Evolutionary conservation across 2,329 filamentous ascomycete genomes (phyloP).

Genomic region (Macrophomina phaseolina): DNA sequence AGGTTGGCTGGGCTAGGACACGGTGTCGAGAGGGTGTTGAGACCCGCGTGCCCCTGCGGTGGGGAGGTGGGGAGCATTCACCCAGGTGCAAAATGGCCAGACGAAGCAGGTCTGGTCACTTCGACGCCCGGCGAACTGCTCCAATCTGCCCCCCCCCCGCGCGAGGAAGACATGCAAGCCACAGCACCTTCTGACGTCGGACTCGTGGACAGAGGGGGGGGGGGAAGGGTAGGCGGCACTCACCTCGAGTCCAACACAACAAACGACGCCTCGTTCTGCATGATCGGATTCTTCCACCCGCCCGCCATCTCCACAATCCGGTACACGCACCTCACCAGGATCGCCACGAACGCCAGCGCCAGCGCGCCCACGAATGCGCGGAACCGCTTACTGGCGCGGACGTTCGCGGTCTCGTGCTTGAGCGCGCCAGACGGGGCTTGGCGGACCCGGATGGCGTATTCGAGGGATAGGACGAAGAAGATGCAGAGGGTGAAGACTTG

Average conservation of each 20-base stretch:
- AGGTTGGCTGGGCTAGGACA: too few relatives aligned
- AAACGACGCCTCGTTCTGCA: constrained; percentile 55
- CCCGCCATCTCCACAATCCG: constrained; percentile 23
- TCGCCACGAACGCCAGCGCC: constrained; percentile 34
- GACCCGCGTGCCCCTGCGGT: too few relatives aligned
- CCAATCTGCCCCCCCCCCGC: too few relatives aligned
- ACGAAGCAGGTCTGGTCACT: too few relatives aligned
- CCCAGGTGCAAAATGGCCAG: too few relatives aligned
- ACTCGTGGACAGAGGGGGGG: too few relatives aligned
- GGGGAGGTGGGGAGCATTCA: too few relatives aligned
- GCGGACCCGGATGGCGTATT: constrained; percentile 38
- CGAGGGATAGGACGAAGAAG: constrained; percentile 50
- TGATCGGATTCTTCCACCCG: constrained; percentile 56
- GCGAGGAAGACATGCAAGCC: too few relatives aligned
- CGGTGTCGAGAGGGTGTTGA: too few relatives aligned
- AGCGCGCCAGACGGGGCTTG: background rate
- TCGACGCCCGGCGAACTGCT: too few relatives aligned
- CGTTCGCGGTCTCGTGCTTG: background rate
- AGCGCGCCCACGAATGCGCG: constrained; percentile 2
- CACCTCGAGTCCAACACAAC: constrained; percentile 19
- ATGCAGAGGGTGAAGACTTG: constrained; percentile 61
- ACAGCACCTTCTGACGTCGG: too few relatives aligned
- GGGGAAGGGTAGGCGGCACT: background rate
- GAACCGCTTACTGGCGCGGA: background rate
- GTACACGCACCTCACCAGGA: constrained; percentile 51